phyloP scores from a whole-genome alignment of 2,329 filamentous ascomycete species.

The Alternaria ethzedia region DNA sequence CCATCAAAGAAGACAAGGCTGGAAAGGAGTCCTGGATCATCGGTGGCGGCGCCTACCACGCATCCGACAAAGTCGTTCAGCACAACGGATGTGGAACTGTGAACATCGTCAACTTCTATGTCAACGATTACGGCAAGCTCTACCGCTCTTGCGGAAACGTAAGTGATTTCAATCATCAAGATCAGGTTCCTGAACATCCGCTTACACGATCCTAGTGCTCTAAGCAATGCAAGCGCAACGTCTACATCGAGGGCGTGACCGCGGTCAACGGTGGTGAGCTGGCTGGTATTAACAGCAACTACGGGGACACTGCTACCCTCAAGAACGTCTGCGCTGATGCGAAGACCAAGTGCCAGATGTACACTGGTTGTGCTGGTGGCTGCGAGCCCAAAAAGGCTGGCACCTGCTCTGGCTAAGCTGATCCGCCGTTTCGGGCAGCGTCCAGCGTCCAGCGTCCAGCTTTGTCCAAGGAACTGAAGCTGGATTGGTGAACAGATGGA shows the following conservation, averaged over 20 bases:
- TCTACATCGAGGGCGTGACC: slow-evolving; percentile 52
- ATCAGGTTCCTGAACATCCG: background rate
- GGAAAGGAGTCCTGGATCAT: slow-evolving; percentile 47
- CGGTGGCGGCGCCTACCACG: slow-evolving; percentile 49
- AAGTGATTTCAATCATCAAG: slow-evolving; percentile 1
- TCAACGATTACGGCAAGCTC: slow-evolving; percentile 46
- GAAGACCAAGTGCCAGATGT: slow-evolving; percentile 35
- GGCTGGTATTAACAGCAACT: slow-evolving; percentile 59
- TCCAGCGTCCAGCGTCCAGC: background rate
- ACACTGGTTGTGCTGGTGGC: slow-evolving; percentile 34
- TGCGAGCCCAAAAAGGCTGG: slow-evolving; percentile 37
- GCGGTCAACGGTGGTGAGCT: slow-evolving; percentile 51
- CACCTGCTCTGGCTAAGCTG: slow-evolving; percentile 28
- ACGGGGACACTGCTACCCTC: slow-evolving; percentile 54
- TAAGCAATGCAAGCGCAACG: slow-evolving; percentile 52
- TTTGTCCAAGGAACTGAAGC: background rate
- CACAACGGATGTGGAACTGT: slow-evolving; percentile 51
- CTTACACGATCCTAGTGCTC: slow-evolving; percentile 39
- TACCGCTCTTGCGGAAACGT: slow-evolving; percentile 55
- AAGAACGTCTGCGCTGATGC: slow-evolving; percentile 35
- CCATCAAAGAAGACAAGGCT: slow-evolving; percentile 38
- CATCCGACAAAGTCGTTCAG: slow-evolving; percentile 49
- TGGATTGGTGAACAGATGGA: background rate
- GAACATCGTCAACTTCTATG: slow-evolving; percentile 44
- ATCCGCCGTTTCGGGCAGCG: background rate